phyloP scores from a whole-genome alignment of 164 flowering plant genomes.

The Aristolochia californica region DNA sequence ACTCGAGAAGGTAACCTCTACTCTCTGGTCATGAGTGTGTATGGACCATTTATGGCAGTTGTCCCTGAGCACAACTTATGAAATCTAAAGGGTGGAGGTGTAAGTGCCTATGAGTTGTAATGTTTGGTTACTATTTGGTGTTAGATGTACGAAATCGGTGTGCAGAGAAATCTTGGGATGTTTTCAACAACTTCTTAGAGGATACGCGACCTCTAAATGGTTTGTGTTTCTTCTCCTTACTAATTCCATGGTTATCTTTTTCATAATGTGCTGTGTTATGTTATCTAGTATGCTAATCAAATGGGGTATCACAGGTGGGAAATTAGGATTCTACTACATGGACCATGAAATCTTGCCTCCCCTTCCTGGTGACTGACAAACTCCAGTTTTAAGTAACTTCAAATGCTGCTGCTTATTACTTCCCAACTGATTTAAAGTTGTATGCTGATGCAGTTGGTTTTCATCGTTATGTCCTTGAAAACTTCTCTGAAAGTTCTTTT shows the following conservation, averaged over 20 bases:
- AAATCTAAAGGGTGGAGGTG: neutral
- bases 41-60: neutral
- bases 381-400: neutral
- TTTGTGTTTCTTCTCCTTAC: constrained; percentile 9
- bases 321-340: constrained; percentile 87
- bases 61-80: neutral
- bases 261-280: neutral
- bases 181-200: constrained; percentile 50
- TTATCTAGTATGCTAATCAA: constrained; percentile 4
- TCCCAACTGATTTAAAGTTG: neutral
- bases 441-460: constrained; percentile 50
- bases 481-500: constrained; percentile 30
- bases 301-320: constrained; percentile 52
- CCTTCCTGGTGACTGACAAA: constrained; percentile 53
- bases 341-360: constrained; percentile 98
- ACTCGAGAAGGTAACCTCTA: constrained; percentile 76
- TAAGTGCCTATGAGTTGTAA: neutral
- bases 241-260: neutral
- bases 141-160: constrained; percentile 65
- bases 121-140: constrained; percentile 17
- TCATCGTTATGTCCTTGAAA: constrained; percentile 62
- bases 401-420: neutral
- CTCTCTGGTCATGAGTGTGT: neutral
- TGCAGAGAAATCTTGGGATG: constrained; percentile 83
- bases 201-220: constrained; percentile 83